Base-by-base conservation (phyloP, 176 grass and related monocot genomes). In the Saccharum spontaneum region DNA sequence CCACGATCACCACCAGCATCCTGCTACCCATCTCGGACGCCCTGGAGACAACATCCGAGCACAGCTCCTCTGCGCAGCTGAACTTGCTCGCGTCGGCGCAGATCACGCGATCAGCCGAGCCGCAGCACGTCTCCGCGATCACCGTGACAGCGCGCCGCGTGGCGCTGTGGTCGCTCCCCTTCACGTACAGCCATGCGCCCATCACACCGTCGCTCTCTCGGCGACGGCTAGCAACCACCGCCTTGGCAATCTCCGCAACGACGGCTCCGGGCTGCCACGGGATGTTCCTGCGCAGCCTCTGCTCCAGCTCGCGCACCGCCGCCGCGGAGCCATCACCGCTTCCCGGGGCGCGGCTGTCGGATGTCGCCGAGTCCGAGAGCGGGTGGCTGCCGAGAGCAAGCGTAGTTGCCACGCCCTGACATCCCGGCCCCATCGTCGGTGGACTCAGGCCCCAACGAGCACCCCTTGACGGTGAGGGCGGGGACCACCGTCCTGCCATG, bases 341-440 rank as follows among this genome's bases (percentile, higher is more conserved):
- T 36, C 34, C 34, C 30, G 37, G 71, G 6, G 86, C 78, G 13
- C 85, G 64, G 23, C 72, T 75, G 3, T 72, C 50, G 18, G 95
- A 98, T 3, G 91, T 87, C 4, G 95, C 95, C n/a, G 93, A 92
- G 86, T 95, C 93, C 16, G 91, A 95, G 57, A 81, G 77, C n/a
- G 83, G 86, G 46, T 88, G 71, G 44, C 69, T 84, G 36, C 89
- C 85, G 11, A 98, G 85, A 46, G 62, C 71, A 15, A 98, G 89
- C 34, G 43, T 22, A 1, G 83, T 89, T 6, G 36, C 68, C 10
- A 63, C 63, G 71, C 20, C 70, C 10, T 38, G 82, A 82, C 46
- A 67, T 22, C 8, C 64, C 1, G 40, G 63, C 12, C 70, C 18
- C 83, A 38, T 36, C 40, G 15, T 4, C 34, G 34, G 40, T n/a